These are phyloP conservation scores for Cicer bijugum DNA, from an alignment of 306 rosid genomes.

Conservation along the genomic window DNA sequence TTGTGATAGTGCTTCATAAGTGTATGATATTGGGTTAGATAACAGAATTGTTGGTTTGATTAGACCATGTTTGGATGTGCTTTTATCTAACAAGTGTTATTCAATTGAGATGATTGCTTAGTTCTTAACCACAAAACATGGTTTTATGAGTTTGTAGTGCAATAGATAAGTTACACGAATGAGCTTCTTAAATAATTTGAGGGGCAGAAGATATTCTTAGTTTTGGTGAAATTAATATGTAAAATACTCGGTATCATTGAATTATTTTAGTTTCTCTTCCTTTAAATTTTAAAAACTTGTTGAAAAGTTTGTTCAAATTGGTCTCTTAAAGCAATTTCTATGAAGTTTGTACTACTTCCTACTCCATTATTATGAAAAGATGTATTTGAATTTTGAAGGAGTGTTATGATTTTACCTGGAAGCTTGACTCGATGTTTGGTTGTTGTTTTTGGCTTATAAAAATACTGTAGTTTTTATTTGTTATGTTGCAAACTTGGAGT, in stretches of 20 bases:
- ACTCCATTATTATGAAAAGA: not conserved
- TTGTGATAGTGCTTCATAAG: no score
- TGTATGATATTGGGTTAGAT: not conserved
- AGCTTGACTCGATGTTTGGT: slow-evolving; percentile 2
- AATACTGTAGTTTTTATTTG: slow-evolving; percentile 3
- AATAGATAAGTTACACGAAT: not conserved
- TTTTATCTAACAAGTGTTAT: not conserved
- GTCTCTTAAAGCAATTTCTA: not conserved
- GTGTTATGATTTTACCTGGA: slow-evolving; percentile 14
- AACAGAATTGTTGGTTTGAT: not conserved
- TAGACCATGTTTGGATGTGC: not conserved
- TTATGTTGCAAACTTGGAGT: slow-evolving; percentile 10
- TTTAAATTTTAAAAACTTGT: not conserved
- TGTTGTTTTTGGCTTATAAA: slow-evolving; percentile 25
- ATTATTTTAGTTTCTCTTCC: not conserved
- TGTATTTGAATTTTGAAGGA: slow-evolving; percentile 11
- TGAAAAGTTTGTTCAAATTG: not conserved
- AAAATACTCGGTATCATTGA: not conserved
- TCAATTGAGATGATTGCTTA: not conserved
- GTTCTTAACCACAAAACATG: not conserved
- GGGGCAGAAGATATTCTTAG: not conserved
- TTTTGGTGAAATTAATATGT: not conserved
- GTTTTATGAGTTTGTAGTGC: not conserved
- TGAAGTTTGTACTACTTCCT: slow-evolving; percentile 1
- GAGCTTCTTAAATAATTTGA: slow-evolving; percentile 7